phyloP scores from a whole-genome alignment of 345 rosid species.

The Populus ilicifolia region DNA sequence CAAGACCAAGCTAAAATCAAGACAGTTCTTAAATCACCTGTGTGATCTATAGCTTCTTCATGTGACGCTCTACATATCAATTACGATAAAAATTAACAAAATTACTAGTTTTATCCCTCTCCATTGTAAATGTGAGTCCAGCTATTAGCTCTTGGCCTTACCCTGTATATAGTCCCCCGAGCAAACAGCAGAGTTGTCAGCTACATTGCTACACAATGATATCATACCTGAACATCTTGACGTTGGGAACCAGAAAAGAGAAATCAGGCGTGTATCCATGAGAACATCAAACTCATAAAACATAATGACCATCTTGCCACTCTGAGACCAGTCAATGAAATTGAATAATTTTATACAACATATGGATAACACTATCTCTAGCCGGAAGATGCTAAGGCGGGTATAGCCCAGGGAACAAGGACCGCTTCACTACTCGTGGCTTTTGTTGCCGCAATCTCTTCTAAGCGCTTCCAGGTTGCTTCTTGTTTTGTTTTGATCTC shows the following conservation, averaged over 20 bases:
- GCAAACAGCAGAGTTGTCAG: neutral
- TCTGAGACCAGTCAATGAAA: conserved; percentile 13
- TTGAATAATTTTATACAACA: conserved; percentile 4
- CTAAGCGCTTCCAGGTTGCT: conserved; percentile 57
- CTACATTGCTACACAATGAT: neutral
- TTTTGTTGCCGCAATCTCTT: conserved; percentile 63
- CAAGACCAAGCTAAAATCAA: conserved; percentile 11
- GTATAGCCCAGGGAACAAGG: conserved; percentile 17
- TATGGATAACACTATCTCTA: conserved; percentile 16
- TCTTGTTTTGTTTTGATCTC: conserved; percentile 36
- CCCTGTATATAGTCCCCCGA: neutral
- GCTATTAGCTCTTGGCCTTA: neutral
- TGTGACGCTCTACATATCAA: conserved; percentile 9
- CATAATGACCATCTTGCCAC: conserved; percentile 11
- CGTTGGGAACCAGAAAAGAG: neutral
- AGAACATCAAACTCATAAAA: neutral
- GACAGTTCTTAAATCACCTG: conserved; percentile 16
- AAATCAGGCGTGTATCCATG: neutral
- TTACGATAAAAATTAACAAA: conserved; percentile 1
- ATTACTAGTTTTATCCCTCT: neutral
- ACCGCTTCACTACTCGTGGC: conserved; percentile 33
- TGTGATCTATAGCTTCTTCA: conserved; percentile 16
- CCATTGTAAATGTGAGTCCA: neutral
- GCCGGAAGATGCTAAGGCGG: conserved; percentile 19
- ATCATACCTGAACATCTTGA: neutral